A percentile compares a stretch with the other conserved stretches of the same genome.
Evolutionary conservation across 768 basidiomycete genomes (phyloP).

Genomic region (Multifurca ochricompacta): DNA sequence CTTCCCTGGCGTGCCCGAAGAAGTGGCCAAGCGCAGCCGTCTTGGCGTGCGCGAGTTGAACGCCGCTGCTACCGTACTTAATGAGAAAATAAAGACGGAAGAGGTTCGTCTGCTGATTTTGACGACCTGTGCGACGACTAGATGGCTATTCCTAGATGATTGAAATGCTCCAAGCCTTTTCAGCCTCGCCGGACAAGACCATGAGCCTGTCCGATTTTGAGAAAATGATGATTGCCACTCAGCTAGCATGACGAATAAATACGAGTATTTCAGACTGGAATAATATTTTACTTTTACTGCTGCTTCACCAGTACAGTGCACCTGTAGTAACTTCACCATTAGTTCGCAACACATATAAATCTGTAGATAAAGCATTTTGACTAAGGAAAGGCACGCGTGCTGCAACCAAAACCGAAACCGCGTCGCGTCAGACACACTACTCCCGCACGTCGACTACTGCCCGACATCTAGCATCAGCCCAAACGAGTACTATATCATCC

Average conservation of each 20-base stretch:
- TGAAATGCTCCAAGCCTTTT: slow-evolving; percentile 76
- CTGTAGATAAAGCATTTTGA: too few relatives aligned
- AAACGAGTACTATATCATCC: too few relatives aligned
- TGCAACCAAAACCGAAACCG: too few relatives aligned
- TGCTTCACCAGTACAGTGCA: too few relatives aligned
- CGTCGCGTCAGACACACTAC: too few relatives aligned
- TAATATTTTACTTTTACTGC: too few relatives aligned
- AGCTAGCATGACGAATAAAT: slow-evolving; percentile 35
- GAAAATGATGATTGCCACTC: slow-evolving; percentile 62
- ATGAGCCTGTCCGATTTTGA: slow-evolving; percentile 65
- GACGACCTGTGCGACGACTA: neutral
- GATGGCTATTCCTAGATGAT: slow-evolving; percentile 42
- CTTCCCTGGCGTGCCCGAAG: slow-evolving; percentile 49
- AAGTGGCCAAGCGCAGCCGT: slow-evolving; percentile 41
- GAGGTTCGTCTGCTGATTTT: slow-evolving; percentile 39
- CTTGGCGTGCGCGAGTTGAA: slow-evolving; percentile 64
- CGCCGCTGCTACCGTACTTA: slow-evolving; percentile 50
- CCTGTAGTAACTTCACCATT: too few relatives aligned
- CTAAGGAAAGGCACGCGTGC: too few relatives aligned
- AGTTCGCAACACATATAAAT: too few relatives aligned
- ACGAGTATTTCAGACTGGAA: neutral
- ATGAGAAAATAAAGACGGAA: slow-evolving; percentile 66
- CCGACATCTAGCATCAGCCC: too few relatives aligned
- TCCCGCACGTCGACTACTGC: too few relatives aligned
- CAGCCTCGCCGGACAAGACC: slow-evolving; percentile 59